These are phyloP conservation scores for Maudiozyma turicensis DNA, from an alignment of 805 yeast genomes.

Conservation along the genomic window DNA sequence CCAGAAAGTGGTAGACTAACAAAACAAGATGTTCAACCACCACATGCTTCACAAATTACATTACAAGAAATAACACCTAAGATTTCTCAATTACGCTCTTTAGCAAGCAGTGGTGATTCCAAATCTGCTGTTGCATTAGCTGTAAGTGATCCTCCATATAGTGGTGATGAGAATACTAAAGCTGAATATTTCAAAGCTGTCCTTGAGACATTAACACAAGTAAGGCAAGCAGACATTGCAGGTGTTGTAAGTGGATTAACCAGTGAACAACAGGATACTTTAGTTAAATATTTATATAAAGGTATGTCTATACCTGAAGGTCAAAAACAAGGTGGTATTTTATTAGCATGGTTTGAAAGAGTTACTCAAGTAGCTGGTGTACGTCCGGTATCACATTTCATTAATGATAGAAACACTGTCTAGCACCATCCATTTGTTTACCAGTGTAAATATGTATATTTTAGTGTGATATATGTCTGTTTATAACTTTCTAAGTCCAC, in stretches of 20 bases:
- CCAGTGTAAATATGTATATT: not conserved
- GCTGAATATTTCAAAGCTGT: conserved; percentile 43
- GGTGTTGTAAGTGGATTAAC: conserved; percentile 49
- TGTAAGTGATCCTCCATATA: conserved; percentile 74
- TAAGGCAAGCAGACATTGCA: conserved; percentile 58
- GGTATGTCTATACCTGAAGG: conserved; percentile 74
- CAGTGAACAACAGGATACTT: conserved; percentile 59
- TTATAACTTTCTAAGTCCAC: no score
- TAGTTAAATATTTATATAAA: conserved; percentile 77
- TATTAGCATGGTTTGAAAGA: conserved; percentile 89
- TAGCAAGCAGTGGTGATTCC: conserved; percentile 63
- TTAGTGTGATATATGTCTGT: not conserved
- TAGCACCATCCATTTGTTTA: conserved; percentile 18
- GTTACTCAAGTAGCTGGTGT: conserved; percentile 75
- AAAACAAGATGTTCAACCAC: conserved; percentile 52
- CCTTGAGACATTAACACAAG: conserved; percentile 60
- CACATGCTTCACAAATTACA: conserved; percentile 40
- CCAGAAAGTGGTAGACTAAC: conserved; percentile 62
- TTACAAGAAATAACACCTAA: conserved; percentile 45
- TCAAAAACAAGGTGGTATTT: conserved; percentile 75
- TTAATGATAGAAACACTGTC: conserved; percentile 77
- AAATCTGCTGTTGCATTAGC: conserved; percentile 54
- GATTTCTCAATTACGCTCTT: conserved; percentile 48
- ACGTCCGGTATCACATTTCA: conserved; percentile 79
- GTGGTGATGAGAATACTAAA: conserved; percentile 46